A percentile compares a stretch with the other conserved stretches of the same genome.
Evolutionary conservation across 2,329 filamentous ascomycete species (phyloP).

Genomic region (Paraphoma sp.): DNA sequence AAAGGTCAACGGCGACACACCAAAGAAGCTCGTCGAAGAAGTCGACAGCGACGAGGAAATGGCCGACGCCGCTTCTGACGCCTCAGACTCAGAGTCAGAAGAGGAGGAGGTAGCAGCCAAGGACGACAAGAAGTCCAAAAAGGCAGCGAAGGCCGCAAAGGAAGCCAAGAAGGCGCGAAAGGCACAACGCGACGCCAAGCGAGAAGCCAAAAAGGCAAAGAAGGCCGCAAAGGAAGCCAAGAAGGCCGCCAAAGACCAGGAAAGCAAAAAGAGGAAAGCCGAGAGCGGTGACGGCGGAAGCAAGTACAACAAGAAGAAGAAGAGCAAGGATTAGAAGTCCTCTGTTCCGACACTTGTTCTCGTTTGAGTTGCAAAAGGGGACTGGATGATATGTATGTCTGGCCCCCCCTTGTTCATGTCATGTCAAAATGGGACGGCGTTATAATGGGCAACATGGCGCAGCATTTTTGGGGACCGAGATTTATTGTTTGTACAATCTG

Average conservation of each 20-base stretch:
- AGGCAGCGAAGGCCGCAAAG: slow-evolving; percentile 47
- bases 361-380: slow-evolving; percentile 5
- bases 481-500: slow-evolving; percentile 14
- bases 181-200: slow-evolving; percentile 50
- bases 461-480: slow-evolving; percentile 22
- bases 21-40: slow-evolving; percentile 57
- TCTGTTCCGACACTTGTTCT: not conserved
- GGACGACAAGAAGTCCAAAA: slow-evolving; percentile 54
- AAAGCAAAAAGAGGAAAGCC: slow-evolving; percentile 59
- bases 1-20: slow-evolving; percentile 50
- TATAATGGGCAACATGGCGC: slow-evolving; percentile 15
- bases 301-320: slow-evolving; percentile 66
- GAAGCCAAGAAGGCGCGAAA: slow-evolving; percentile 48
- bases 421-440: slow-evolving; percentile 25
- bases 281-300: slow-evolving; percentile 56
- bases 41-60: slow-evolving; percentile 53
- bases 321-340: slow-evolving; percentile 52
- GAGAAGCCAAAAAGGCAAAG: slow-evolving; percentile 54
- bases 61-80: slow-evolving; percentile 46
- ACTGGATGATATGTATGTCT: not conserved
- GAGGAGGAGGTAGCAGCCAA: slow-evolving; percentile 45
- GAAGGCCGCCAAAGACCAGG: slow-evolving; percentile 56
- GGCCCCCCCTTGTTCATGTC: slow-evolving; percentile 9
- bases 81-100: slow-evolving; percentile 44
- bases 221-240: slow-evolving; percentile 59